Evolutionary conservation across 306 rosid genomes (phyloP).

Genomic region (Cyclanthera cordifolia): DNA sequence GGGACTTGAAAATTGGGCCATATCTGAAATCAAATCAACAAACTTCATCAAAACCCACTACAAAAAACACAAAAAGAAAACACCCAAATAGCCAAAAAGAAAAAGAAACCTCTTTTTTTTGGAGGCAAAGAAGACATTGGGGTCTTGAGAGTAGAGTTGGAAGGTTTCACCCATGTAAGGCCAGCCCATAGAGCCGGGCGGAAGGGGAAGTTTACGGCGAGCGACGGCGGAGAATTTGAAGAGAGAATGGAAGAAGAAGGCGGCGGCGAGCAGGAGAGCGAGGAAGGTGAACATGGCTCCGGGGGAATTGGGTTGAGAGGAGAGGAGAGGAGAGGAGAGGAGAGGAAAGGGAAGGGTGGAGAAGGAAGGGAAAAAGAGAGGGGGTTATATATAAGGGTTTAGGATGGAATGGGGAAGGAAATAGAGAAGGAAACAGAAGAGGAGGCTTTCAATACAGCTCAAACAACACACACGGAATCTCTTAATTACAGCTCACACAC

Average conservation of each 20-base stretch:
- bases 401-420: too few relatives aligned
- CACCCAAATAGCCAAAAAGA: not conserved
- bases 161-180: constrained; percentile 86
- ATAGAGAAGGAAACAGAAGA: too few relatives aligned
- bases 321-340: too few relatives aligned
- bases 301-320: too few relatives aligned
- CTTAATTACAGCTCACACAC: too few relatives aligned
- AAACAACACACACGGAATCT: too few relatives aligned
- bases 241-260: constrained; percentile 19
- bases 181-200: constrained; percentile 80
- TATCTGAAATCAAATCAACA: constrained; percentile 28
- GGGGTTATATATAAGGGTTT: too few relatives aligned
- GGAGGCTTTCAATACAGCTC: too few relatives aligned
- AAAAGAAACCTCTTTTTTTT: constrained; percentile 42
- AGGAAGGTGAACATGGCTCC: too few relatives aligned
- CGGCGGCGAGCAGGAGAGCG: too few relatives aligned
- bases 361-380: too few relatives aligned
- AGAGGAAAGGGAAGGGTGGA: too few relatives aligned
- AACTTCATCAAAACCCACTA: not conserved
- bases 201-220: constrained; percentile 38
- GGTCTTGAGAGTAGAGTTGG: constrained; percentile 92
- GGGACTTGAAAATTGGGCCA: constrained; percentile 90
- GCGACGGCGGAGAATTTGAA: constrained; percentile 22
- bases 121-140: constrained; percentile 71
- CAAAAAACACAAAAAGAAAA: not conserved